These are phyloP conservation scores for Parietichytrium sp. DNA, from an alignment of 108 stramenopile species.

Conservation along the genomic window DNA sequence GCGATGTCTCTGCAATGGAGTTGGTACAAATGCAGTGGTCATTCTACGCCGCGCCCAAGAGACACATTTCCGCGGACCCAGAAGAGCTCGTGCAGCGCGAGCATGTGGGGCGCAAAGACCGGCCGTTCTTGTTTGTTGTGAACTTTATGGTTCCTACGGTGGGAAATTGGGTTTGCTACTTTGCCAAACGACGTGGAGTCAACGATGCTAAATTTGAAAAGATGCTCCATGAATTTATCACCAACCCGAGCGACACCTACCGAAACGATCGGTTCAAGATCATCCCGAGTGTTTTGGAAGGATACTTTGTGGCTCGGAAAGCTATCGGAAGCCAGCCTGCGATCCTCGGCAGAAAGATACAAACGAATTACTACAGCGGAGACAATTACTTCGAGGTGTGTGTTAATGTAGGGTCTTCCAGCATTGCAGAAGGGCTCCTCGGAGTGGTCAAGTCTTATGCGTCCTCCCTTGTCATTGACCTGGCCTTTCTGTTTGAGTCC, in stretches of 20 bases:
- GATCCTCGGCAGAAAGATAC: slow-evolving; percentile 15
- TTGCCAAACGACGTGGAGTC: slow-evolving; percentile 24
- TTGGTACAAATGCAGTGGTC: slow-evolving; percentile 1
- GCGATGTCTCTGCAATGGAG: slow-evolving; percentile 1
- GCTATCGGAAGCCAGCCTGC: slow-evolving; percentile 15
- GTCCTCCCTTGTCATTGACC: slow-evolving; percentile 7
- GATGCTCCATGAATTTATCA: neutral
- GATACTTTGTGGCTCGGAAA: neutral
- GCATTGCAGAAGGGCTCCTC: neutral
- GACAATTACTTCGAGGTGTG: slow-evolving; percentile 22
- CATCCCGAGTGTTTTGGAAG: slow-evolving; percentile 15
- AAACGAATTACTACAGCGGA: slow-evolving; percentile 13
- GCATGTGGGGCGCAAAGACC: slow-evolving; percentile 36
- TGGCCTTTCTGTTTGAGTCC: slow-evolving; percentile 18
- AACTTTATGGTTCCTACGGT: neutral
- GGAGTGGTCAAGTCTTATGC: slow-evolving; percentile 32
- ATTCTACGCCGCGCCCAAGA: slow-evolving; percentile 22
- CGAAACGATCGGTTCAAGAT: slow-evolving; percentile 28
- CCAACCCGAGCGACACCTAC: slow-evolving; percentile 8
- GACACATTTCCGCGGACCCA: slow-evolving; percentile 15
- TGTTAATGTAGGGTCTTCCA: slow-evolving; percentile 10
- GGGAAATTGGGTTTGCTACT: slow-evolving; percentile 1
- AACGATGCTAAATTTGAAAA: slow-evolving; percentile 23
- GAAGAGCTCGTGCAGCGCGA: neutral
- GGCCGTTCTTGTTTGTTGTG: neutral